These are phyloP conservation scores for Calonectria pseudoreteaudii DNA, from an alignment of 2,329 filamentous ascomycete species.

Conservation along the genomic window DNA sequence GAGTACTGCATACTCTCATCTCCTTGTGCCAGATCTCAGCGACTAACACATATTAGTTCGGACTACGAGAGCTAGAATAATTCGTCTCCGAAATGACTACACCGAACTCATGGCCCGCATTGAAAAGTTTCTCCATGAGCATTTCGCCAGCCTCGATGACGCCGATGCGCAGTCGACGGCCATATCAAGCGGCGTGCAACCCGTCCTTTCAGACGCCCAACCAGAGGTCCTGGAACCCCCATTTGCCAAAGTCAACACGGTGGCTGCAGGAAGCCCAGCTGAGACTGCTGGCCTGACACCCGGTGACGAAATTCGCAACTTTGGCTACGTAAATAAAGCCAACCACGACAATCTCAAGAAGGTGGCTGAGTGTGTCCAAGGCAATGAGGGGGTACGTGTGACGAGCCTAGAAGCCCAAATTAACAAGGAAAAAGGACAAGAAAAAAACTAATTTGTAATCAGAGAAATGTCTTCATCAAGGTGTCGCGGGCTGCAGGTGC, in stretches of 20 bases:
- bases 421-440: not conserved
- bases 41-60: conserved; percentile 71
- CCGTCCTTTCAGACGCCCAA: conserved; percentile 49
- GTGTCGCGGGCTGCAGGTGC: conserved; percentile 63
- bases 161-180: conserved; percentile 49
- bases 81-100: conserved; percentile 91
- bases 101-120: conserved; percentile 87
- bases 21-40: not conserved
- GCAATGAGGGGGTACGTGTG: conserved; percentile 84
- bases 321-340: conserved; percentile 84
- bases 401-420: not conserved
- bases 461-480: conserved; percentile 80
- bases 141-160: conserved; percentile 80
- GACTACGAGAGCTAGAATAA: conserved; percentile 91
- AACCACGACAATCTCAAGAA: conserved; percentile 90
- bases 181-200: conserved; percentile 36
- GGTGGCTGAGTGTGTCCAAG: conserved; percentile 90
- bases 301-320: conserved; percentile 85
- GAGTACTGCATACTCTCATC: conserved; percentile 66
- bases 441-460: conserved; percentile 40
- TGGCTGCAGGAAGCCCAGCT: conserved; percentile 83
- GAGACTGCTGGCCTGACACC: conserved; percentile 82
- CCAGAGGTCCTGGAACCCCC: conserved; percentile 43
- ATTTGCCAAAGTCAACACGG: conserved; percentile 92
- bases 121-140: conserved; percentile 87